phyloP scores from a whole-genome alignment of 2,329 filamentous ascomycete species.

The Fusarium transvaalense region DNA sequence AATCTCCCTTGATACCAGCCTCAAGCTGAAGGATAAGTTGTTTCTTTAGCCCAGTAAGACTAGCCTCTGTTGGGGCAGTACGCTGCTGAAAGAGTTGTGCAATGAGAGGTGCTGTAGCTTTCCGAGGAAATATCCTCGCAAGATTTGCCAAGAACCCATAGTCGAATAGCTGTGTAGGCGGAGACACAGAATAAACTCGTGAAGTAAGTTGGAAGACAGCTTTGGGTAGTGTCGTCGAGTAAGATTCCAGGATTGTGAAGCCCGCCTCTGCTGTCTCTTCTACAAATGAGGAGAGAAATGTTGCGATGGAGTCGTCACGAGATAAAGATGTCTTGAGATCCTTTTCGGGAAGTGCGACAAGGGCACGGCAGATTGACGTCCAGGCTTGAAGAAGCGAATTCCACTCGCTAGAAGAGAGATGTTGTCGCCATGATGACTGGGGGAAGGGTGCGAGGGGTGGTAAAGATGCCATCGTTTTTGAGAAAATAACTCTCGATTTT shows the following conservation, averaged over 20 bases:
- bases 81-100: constrained; percentile 64
- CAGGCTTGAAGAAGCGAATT: constrained; percentile 81
- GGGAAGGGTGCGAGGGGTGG: constrained; percentile 86
- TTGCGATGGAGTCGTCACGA: constrained; percentile 69
- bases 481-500: not conserved
- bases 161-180: constrained; percentile 65
- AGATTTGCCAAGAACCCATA: constrained; percentile 79
- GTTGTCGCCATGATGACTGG: constrained; percentile 72
- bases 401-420: constrained; percentile 80
- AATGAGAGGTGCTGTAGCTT: constrained; percentile 66
- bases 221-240: constrained; percentile 66
- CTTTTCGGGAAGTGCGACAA: constrained; percentile 69
- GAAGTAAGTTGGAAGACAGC: constrained; percentile 73
- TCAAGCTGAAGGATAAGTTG: constrained; percentile 73
- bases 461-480: constrained; percentile 60
- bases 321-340: constrained; percentile 65
- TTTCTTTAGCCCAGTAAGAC: constrained; percentile 71
- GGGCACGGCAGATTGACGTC: constrained; percentile 74
- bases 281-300: constrained; percentile 78
- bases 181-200: constrained; percentile 61
- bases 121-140: constrained; percentile 74
- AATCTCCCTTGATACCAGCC: constrained; percentile 66
- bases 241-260: constrained; percentile 53
- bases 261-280: constrained; percentile 62
- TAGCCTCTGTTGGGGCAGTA: constrained; percentile 63